A percentile compares a stretch with the other conserved stretches of the same genome.
These are phyloP conservation scores for Candida caryicola DNA, from an alignment of 805 yeast species.

Conservation along the genomic window DNA sequence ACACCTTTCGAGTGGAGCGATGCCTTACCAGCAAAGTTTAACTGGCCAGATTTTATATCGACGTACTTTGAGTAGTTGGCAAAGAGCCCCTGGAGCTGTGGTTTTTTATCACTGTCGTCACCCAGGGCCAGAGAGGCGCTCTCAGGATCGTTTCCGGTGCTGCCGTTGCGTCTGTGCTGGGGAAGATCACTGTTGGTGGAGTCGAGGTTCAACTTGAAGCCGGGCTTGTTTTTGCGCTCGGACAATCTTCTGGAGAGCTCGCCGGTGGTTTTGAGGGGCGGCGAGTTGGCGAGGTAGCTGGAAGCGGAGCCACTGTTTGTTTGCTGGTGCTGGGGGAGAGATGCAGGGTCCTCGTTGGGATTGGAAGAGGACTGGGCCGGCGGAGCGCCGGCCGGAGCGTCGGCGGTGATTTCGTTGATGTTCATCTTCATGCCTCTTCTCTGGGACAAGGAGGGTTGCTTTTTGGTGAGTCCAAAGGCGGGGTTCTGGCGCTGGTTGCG, in stretches of 20 bases:
- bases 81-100: slow-evolving; percentile 59
- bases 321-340: background rate
- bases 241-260: slow-evolving; percentile 36
- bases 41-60: slow-evolving; percentile 87
- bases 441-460: slow-evolving; percentile 48
- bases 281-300: slow-evolving; percentile 3
- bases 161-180: slow-evolving; percentile 4
- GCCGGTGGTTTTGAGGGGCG: slow-evolving; percentile 24
- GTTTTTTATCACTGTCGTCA: slow-evolving; percentile 16
- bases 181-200: slow-evolving; percentile 13
- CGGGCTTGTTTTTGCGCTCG: slow-evolving; percentile 39
- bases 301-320: too few species aligned
- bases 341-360: background rate
- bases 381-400: slow-evolving; percentile 1
- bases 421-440: slow-evolving; percentile 55
- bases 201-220: slow-evolving; percentile 34
- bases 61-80: slow-evolving; percentile 83
- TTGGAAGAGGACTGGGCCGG: background rate
- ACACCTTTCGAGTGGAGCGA: slow-evolving; percentile 89
- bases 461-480: slow-evolving; percentile 13
- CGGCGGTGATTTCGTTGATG: slow-evolving; percentile 25
- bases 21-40: slow-evolving; percentile 91
- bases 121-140: slow-evolving; percentile 9
- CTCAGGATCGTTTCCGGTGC: slow-evolving; percentile 5
- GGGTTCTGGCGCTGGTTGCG: slow-evolving; percentile 1